Evolutionary conservation across 345 rosid species (phyloP), one percentile per base, ranked within the genome.

Genomic region (Gossypium bickii): DNA sequence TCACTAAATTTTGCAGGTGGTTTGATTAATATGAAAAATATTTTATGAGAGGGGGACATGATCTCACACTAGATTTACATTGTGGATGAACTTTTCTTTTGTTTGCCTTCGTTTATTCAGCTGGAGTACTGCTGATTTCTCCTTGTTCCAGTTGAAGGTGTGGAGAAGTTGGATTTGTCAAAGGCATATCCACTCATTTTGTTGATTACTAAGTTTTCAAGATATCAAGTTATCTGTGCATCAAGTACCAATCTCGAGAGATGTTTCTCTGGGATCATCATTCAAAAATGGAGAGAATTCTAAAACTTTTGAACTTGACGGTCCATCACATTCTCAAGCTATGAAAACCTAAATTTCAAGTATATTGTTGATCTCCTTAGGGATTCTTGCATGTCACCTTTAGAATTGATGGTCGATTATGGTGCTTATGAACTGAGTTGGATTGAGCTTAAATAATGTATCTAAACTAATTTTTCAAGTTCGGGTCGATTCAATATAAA

Each of bases 401-500:
- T 3, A 24, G 12, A n/a, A 53, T 2, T 53, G 58, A 53, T 53
- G 58, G 24, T 53, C 2, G 4, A 53, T 17, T 10, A 53, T 53
- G 58, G 22, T n/a, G 34, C 34, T 27, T 0, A 3, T 0, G 0
- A 0, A 27, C 0, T 27, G 4, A 0, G 34, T 27, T 0, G 4
- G 0, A 0, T 27, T 27, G 4, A 0, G 3, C 4, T 0, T 0
- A 3, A 0, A 27, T 27, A 3, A 27, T 27, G 4, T 27, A 27
- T 27, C 4, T 3, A 27, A 0, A 27, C 34, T 27, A 27, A 27
- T 27, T 0, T 27, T 27, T 27, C 0, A 27, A 27, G 3, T 3
- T 27, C 34, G 4, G 2, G 27, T 0, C 2, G 2, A 27, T 27
- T 27, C 34, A 27, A 27, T 27, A 0, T 0, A 3, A 27, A 27